A percentile compares a stretch with the other conserved stretches of the same genome.
phyloP scores from a whole-genome alignment of 1,284 basidiomycete species.

The Rhizoctonia solani region DNA sequence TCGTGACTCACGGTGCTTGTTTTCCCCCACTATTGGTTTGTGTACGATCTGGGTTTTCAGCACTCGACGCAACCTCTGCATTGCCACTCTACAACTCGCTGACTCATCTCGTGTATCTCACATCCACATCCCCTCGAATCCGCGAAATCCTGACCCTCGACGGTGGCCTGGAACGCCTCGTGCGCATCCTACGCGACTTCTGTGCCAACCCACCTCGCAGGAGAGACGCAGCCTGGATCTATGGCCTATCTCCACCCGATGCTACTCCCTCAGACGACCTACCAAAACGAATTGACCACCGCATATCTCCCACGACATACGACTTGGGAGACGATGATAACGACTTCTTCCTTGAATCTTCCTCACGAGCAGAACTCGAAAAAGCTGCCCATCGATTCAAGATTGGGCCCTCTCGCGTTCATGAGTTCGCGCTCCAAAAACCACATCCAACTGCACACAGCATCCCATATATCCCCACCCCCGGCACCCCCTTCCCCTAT shows the following conservation, averaged over 20 bases:
- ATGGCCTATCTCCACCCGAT: slow-evolving; percentile 67
- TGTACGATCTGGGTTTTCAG: slow-evolving; percentile 51
- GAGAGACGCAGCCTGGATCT: slow-evolving; percentile 70
- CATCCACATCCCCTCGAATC: slow-evolving; percentile 95
- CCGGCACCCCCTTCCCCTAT: no score
- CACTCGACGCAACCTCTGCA: slow-evolving; percentile 89
- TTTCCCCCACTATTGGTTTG: neutral
- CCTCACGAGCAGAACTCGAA: slow-evolving; percentile 27
- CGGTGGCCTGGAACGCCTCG: slow-evolving; percentile 93
- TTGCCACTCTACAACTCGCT: slow-evolving; percentile 96
- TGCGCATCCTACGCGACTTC: slow-evolving; percentile 89
- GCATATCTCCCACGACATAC: slow-evolving; percentile 27
- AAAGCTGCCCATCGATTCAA: slow-evolving; percentile 3
- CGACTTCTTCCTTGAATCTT: slow-evolving; percentile 24
- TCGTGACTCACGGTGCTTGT: no score
- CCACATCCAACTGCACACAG: slow-evolving; percentile 9
- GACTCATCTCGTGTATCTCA: slow-evolving; percentile 95
- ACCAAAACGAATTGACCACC: slow-evolving; percentile 3
- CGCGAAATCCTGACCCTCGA: slow-evolving; percentile 98
- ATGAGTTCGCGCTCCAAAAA: neutral
- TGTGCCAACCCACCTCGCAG: slow-evolving; percentile 76
- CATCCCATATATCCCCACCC: no score
- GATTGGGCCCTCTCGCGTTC: neutral
- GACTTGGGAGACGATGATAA: slow-evolving; percentile 23
- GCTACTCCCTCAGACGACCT: no score